Base-by-base conservation (phyloP, 495 filamentous ascomycete species). In the Amniculicola lignicola region DNA sequence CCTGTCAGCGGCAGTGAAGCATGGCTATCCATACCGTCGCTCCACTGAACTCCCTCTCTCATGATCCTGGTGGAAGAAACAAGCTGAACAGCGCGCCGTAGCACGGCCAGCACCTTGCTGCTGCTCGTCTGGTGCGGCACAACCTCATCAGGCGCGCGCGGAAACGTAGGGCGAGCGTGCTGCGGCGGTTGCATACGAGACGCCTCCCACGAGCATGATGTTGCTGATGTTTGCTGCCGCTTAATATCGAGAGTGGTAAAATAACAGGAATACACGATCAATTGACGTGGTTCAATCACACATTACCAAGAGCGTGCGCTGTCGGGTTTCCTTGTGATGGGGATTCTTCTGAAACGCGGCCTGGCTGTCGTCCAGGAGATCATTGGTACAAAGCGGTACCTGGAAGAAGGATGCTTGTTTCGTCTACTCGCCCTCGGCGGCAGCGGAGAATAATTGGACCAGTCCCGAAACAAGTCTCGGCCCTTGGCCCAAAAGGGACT, bases 261-360 rank as follows among this genome's bases (percentile, higher is more conserved):
- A 40, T 9, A 19, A 10, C 41, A 25, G 9, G 16, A 6, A 16
- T 5, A 6, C 37, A 15, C 22, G 9, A 22, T 10, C 4, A 18
- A 23, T 27, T 23, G 16, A 48, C 43, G 42, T 47, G 35, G 52
- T 38, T 25, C 29, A 23, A 48, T 48, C 41, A 18, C 29, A 19
- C 6, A 15, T 27, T 19, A 33, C 2, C n/a, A 22, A n/a, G 25
- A 36, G 9, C 14, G 9, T 40, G 37, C 28, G 28, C 23, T 12
- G 16, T 27, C 18, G 52, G 42, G 16, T 31, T 2, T 12, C 16
- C 24, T 44, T 22, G 24, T 15, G 29, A 33, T 33, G 16, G 9
- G 19, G n/a, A 21, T 54, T 35, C 29, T 57, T 37, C 49, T 50
- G 54, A 57, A 57, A 57, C 54, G 50, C 36, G 22, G 25, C 16